phyloP scores from a whole-genome alignment of 1,284 basidiomycete genomes.

The Fistulinella staudtii region DNA sequence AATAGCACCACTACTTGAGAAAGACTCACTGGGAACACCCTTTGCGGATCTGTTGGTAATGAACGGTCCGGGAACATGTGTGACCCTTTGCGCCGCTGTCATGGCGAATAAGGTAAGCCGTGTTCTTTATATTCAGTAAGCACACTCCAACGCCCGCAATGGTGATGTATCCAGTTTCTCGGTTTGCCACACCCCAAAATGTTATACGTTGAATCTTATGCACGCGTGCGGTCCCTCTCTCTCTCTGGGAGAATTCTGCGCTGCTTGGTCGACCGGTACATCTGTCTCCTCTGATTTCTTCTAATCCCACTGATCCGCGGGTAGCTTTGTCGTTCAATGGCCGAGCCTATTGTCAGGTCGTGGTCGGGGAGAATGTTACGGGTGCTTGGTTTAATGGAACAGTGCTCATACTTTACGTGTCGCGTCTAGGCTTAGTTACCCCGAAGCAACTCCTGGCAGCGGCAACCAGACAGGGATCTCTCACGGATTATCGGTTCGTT shows the following conservation, averaged over 20 bases:
- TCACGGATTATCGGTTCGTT: not conserved
- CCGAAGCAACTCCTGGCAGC: too few species aligned
- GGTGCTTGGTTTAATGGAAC: constrained; percentile 59
- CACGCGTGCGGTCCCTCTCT: constrained; percentile 80
- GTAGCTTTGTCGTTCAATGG: constrained; percentile 87
- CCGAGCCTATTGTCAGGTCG: constrained; percentile 48
- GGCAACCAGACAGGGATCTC: too few species aligned
- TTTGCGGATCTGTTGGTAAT: constrained; percentile 81
- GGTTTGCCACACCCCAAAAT: constrained; percentile 69
- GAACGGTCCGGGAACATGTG: constrained; percentile 95
- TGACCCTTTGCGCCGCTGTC: constrained; percentile 71
- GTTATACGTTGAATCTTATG: constrained; percentile 94
- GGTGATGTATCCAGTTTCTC: constrained; percentile 55
- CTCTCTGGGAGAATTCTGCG: constrained; percentile 82
- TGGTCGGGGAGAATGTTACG: constrained; percentile 47
- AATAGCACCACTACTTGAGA: constrained; percentile 42
- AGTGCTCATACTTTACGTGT: not conserved
- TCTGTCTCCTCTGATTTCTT: constrained; percentile 4
- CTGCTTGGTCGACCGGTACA: constrained; percentile 77
- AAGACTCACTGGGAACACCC: constrained; percentile 23
- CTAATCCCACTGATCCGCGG: constrained; percentile 2
- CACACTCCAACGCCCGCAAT: not conserved
- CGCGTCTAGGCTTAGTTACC: too few species aligned
- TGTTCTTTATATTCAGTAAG: constrained; percentile 2
- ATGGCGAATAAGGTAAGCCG: constrained; percentile 72